Base-by-base conservation (phyloP, 768 basidiomycete species). In the Pluteus cervinus region DNA sequence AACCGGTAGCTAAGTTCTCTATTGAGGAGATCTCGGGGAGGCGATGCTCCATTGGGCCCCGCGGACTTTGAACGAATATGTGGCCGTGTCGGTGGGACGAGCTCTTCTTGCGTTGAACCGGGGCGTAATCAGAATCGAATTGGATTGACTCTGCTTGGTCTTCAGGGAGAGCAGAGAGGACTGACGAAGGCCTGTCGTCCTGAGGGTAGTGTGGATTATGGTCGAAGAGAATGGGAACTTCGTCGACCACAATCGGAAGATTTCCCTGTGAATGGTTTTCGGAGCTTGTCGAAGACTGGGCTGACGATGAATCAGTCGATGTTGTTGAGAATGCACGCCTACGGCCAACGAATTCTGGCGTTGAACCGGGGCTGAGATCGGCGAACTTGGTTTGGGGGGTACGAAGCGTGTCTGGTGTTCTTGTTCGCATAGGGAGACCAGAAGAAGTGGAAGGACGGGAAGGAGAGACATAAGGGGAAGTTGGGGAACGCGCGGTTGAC, bases 101-200 rank as follows among this genome's bases (percentile, higher is more conserved):
- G n/a, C n/a, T n/a, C n/a, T n/a, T n/a, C n/a, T n/a, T n/a, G n/a
- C n/a, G n/a, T n/a, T n/a, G n/a, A n/a, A n/a, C n/a, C n/a, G n/a
- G n/a, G n/a, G n/a, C n/a, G n/a, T n/a, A n/a, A n/a, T n/a, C n/a
- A n/a, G n/a, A n/a, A n/a, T n/a, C n/a, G n/a, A n/a, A n/a, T n/a
- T n/a, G n/a, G 10, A 36, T 15, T 7, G 29, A 35, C 16, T 54
- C 45, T 45, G 71, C 50, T 39, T 76, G 73, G 33, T 65, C 74
- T 42, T 81, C 77, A 4, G 71, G 77, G 2, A 79, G 64, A 5
- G 70, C 62, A 39, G 71, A 66, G 32, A 81, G 55, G 20, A 53
- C 47, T 8, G 64, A 57, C 10, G 44, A 40, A 2, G 55, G 52
- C 12, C 58, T 55, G 20, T 65, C 62, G 23, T 52, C 48, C 15